A percentile compares a stretch with the other conserved stretches of the same genome.
phyloP scores from a whole-genome alignment of 73 alveolate species.

The Stentor coeruleus region DNA sequence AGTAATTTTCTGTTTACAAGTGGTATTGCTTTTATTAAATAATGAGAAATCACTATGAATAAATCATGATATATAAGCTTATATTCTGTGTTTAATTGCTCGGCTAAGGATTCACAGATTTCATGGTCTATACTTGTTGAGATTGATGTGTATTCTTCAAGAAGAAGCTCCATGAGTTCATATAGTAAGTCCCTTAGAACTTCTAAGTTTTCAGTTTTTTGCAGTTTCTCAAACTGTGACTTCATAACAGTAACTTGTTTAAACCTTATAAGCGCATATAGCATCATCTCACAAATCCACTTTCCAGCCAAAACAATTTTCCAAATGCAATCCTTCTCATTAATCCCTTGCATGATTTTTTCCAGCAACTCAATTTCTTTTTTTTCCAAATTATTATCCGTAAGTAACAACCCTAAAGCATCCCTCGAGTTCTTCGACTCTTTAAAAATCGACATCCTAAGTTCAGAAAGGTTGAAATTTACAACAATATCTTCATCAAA shows the following conservation, averaged over 20 bases:
- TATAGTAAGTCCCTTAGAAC: background rate
- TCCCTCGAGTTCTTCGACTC: background rate
- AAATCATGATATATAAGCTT: background rate
- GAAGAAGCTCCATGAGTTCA: background rate
- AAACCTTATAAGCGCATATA: background rate
- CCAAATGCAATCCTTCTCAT: background rate
- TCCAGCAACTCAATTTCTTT: background rate
- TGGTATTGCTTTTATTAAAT: background rate
- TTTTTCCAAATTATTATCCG: background rate
- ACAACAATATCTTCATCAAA: background rate
- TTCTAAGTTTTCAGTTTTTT: background rate
- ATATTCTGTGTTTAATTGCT: background rate
- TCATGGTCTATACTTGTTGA: background rate
- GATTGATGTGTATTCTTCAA: background rate
- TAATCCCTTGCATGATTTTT: too few relatives aligned
- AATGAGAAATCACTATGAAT: background rate
- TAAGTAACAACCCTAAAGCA: background rate
- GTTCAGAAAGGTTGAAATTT: background rate
- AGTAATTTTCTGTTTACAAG: background rate
- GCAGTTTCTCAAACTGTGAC: background rate
- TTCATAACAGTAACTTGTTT: background rate
- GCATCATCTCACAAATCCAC: constrained; percentile 7
- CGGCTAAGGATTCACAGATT: background rate
- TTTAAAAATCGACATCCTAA: background rate
- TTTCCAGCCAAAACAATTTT: background rate